Evolutionary conservation across 2,329 filamentous ascomycete species (phyloP), one percentile per base, ranked within the genome.

Genomic region (Hypoxylon sp.): DNA sequence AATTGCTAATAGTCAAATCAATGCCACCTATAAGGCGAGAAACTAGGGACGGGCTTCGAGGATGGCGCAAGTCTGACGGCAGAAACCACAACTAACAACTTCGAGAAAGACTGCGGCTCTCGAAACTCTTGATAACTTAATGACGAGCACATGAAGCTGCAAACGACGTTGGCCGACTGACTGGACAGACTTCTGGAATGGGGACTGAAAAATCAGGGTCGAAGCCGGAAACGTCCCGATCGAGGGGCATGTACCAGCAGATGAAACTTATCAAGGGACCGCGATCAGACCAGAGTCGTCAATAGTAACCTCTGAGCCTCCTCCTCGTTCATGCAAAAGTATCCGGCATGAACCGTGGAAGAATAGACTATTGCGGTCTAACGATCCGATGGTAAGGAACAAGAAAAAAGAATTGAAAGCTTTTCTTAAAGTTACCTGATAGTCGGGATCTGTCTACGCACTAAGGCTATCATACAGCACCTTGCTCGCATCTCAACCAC

Each of bases 201-300:
- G 57, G 27, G 37, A 39, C 21, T 21, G 47, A 58, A 52, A 61
- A 51, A 48, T 50, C 25, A 59, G 63, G 59, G 61, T 51, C 37
- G 45, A 58, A 65, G 43, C 63, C 63, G 60, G 41, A 63, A 53
- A 52, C 63, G 67, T 71, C 52, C 69, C 65, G 46, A 50, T 53
- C 59, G 69, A 71, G 57, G 67, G 68, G 67, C 62, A 65, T 55
- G 69, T 68, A 68, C 53, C 56, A 59, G 67, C 19, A 63, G 71
- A 73, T 74, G 61, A 71, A 71, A 73, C 72, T 65, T 63, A 58
- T 65, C 65, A 52, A 68, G 52, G 53, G 61, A 60, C 47, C 43
- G 39, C 66, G 61, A 70, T 69, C 65, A 62, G 58, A 57, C 57
- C 23, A 52, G 52, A 70, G 55, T 47, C 48, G 56, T 61, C 39